Percentiles rank a stretch among this genome's conserved stretches.
Conservation (phyloP, 2,329 filamentous ascomycete species). For the Bipolaris bicolor region DNA sequence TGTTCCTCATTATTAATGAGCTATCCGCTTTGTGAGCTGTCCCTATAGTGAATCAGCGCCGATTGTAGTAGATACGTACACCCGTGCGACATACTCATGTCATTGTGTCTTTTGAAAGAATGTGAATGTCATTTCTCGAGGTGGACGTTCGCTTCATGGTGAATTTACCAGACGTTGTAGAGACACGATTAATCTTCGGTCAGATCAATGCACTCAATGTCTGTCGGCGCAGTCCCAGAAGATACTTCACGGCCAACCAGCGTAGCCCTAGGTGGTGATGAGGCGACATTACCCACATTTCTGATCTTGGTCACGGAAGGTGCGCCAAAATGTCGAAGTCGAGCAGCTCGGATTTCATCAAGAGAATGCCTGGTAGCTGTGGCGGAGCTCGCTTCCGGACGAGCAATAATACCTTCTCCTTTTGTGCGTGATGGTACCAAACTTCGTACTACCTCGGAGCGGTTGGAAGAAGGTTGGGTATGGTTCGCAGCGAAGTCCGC, state of each 20-base stretch:
- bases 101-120: not conserved
- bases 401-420: not conserved
- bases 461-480: not conserved
- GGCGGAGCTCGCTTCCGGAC: not conserved
- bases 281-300: not conserved
- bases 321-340: constrained; percentile 17
- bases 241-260: not conserved
- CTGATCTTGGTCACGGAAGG: not conserved
- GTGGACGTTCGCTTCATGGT: not conserved
- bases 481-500: not conserved
- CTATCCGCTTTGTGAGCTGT: too few relatives aligned
- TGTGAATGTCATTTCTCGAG: not conserved
- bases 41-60: not conserved
- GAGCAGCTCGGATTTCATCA: constrained; percentile 22
- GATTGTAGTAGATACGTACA: not conserved
- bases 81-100: not conserved
- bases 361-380: not conserved
- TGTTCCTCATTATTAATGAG: not conserved
- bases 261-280: not conserved
- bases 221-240: not conserved
- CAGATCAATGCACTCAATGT: constrained; percentile 20
- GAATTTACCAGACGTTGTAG: not conserved
- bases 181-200: constrained; percentile 14
- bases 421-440: not conserved
- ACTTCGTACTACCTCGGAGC: not conserved